Conservation (phyloP, 805 yeast species). For the Peterozyma toletana region DNA sequence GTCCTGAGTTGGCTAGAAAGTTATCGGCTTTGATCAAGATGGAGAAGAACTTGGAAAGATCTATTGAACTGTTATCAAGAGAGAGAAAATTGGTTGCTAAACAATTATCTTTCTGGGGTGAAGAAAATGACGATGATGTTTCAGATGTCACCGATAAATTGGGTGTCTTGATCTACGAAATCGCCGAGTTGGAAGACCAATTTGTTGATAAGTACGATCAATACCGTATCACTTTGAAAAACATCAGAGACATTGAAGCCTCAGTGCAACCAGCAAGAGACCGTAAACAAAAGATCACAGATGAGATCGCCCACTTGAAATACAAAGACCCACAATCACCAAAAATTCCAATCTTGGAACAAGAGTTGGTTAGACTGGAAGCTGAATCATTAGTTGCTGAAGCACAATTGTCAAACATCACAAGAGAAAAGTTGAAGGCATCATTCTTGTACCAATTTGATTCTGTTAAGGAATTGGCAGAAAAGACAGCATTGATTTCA, state of each 20-base stretch:
- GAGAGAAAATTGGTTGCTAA: slow-evolving; percentile 79
- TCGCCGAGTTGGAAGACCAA: slow-evolving; percentile 83
- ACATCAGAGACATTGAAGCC: slow-evolving; percentile 78
- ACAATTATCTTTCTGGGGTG: slow-evolving; percentile 83
- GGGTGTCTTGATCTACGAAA: slow-evolving; percentile 75
- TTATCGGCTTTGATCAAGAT: slow-evolving; percentile 68
- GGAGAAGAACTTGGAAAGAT: slow-evolving; percentile 76
- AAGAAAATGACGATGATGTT: slow-evolving; percentile 78
- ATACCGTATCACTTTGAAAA: slow-evolving; percentile 75
- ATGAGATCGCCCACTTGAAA: slow-evolving; percentile 75
- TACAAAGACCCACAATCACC: slow-evolving; percentile 82
- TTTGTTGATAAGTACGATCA: slow-evolving; percentile 83
- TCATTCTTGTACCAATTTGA: slow-evolving; percentile 82
- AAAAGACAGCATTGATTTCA: slow-evolving; percentile 78
- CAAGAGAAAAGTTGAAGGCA: slow-evolving; percentile 80
- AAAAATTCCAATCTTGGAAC: slow-evolving; percentile 76
- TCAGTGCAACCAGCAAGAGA: slow-evolving; percentile 87
- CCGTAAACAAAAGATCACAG: slow-evolving; percentile 79
- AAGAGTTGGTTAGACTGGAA: slow-evolving; percentile 86
- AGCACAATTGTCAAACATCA: slow-evolving; percentile 83
- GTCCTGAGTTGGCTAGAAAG: slow-evolving; percentile 75
- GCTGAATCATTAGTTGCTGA: slow-evolving; percentile 89
- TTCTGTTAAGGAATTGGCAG: slow-evolving; percentile 78
- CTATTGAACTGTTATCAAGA: slow-evolving; percentile 67
- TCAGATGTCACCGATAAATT: slow-evolving; percentile 82